Evolutionary conservation across 75 land plant genomes (phyloP).

Genomic region (Pinus tabuliformis): DNA sequence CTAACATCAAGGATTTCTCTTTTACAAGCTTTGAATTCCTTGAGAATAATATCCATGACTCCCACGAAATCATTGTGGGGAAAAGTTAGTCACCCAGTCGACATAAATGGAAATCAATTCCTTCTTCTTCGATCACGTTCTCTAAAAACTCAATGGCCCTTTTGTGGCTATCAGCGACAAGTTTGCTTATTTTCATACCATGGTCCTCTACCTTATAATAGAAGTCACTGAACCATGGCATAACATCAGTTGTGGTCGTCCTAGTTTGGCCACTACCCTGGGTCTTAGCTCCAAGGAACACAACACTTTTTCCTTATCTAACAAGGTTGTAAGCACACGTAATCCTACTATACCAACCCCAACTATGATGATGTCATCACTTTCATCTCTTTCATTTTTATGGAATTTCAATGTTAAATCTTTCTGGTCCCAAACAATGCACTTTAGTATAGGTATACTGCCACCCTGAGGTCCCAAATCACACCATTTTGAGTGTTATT

Average conservation of each 20-base stretch:
- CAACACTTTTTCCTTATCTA: constrained; percentile 28
- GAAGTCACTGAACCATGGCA: constrained; percentile 39
- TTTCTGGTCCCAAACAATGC: constrained; percentile 33
- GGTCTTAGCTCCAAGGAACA: constrained; percentile 23
- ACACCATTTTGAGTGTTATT: too few relatives aligned
- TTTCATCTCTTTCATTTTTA: constrained; percentile 21
- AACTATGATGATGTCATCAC: constrained; percentile 24
- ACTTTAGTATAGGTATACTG: constrained; percentile 19
- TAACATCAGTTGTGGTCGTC: constrained; percentile 30
- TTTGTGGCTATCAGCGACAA: too few relatives aligned
- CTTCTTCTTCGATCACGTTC: constrained; percentile 20
- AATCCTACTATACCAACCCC: constrained; percentile 36
- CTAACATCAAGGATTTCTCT: constrained; percentile 12
- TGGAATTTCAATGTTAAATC: constrained; percentile 19
- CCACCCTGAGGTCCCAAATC: not conserved
- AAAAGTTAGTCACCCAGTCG: constrained; percentile 32
- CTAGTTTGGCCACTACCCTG: constrained; percentile 37
- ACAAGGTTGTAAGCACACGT: constrained; percentile 34
- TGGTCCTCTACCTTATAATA: constrained; percentile 26
- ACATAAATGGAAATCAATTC: constrained; percentile 28
- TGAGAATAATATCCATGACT: constrained; percentile 9
- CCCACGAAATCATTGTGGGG: constrained; percentile 27
- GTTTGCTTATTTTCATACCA: not conserved
- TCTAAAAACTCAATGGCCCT: not conserved
- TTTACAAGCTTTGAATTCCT: constrained; percentile 34